Evolutionary conservation across 2,329 filamentous ascomycete genomes (phyloP), one percentile per base, ranked within the genome.

Genomic region (Microcyclospora pomicola): DNA sequence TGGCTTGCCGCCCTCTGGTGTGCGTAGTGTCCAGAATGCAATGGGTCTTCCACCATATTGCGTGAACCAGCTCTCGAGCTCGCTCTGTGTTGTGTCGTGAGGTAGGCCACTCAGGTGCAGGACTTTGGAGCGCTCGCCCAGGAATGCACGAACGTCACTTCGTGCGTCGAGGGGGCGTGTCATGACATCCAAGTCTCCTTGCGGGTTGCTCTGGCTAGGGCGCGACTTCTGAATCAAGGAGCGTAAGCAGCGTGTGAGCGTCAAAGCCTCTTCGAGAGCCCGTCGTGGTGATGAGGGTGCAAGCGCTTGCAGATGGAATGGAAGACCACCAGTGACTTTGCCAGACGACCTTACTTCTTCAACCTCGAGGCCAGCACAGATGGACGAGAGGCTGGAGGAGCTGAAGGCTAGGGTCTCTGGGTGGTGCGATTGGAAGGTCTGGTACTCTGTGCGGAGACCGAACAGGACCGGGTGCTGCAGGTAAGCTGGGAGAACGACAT

Each of bases 21-120:
- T 98, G 45, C 88, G 82, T 36, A 98, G 73, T 13, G 91, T 98
- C 91, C 91, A 98, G 66, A 98, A 98, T 14, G 91, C 91, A 65
- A 98, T 98, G 24, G 91, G 91, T 32, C 91, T 82, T 35, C 91
- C 91, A 47, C 91, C 91, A 58, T 94, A 98, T 63, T 98, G 91
- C 24, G 91, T 98, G 59, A 96, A 98, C 91, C 91, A 98, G 65
- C 87, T 95, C 67, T 98, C 91, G 15, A 98, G 73, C 66, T 98
- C 91, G 3, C 88, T 96, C 65, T 98, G 91, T 2, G 91, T 98
- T 28, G 91, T 98, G 54, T 98, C 91, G 59, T 98, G 91, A 33
- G 91, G 91, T 37, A 98, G 72, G 35, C 91, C 91, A 54, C 87
- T 94, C 79, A 98, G 88, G 63, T 98, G 91, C 39, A 98, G 75